These are phyloP conservation scores for Metschnikowia baotianmanensis DNA, from an alignment of 805 yeast genomes.

Conservation along the genomic window DNA sequence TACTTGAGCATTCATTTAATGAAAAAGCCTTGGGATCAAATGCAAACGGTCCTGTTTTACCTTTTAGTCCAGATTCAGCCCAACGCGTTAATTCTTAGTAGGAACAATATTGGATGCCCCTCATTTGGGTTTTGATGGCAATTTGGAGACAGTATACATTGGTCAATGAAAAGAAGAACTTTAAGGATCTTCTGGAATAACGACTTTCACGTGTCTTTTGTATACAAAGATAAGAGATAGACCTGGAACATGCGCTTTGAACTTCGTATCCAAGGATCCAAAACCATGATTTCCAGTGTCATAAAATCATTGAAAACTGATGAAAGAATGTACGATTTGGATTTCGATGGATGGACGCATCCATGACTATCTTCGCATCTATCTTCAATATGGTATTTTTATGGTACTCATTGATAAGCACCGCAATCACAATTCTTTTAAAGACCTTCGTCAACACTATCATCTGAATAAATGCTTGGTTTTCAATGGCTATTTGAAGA, in stretches of 20 bases:
- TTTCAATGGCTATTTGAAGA: conserved; percentile 30
- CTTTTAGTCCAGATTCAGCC: too few species aligned
- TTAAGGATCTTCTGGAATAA: too few species aligned
- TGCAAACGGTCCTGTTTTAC: too few species aligned
- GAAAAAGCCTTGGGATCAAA: too few species aligned
- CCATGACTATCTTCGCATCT: conserved; percentile 21
- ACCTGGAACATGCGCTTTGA: conserved; percentile 20
- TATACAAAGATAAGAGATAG: conserved; percentile 18
- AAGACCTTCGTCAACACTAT: conserved; percentile 19
- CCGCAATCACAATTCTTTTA: conserved; percentile 28
- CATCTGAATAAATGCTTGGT: conserved; percentile 19
- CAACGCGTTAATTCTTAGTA: too few species aligned
- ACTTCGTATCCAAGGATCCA: conserved; percentile 38
- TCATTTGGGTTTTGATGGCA: too few species aligned
- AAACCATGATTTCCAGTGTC: conserved; percentile 46
- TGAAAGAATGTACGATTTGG: too few species aligned
- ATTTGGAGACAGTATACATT: too few species aligned
- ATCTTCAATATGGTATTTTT: conserved; percentile 17
- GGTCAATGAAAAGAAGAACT: too few species aligned
- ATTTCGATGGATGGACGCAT: conserved; percentile 33
- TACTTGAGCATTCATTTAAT: too few species aligned
- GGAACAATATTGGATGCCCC: too few species aligned
- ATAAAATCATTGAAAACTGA: conserved; percentile 41
- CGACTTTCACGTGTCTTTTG: conserved; percentile 34
- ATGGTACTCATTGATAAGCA: conserved; percentile 20